phyloP scores from a whole-genome alignment of 1,139 yeast species.

The Magnusiomyces ingens region DNA sequence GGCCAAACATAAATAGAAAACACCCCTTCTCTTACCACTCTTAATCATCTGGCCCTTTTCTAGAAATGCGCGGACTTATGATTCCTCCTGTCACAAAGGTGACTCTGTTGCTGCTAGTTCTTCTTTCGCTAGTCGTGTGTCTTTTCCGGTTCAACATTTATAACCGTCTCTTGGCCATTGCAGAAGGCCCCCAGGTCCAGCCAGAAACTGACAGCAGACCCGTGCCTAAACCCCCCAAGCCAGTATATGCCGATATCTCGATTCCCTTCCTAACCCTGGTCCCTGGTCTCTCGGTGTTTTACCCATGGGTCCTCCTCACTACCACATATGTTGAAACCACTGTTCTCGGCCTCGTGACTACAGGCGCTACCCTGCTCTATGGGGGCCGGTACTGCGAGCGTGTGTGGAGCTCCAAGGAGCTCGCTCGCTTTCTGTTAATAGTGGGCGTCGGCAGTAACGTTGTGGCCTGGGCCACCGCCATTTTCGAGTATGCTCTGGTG shows the following conservation, averaged over 20 bases:
- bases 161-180: conserved; percentile 19
- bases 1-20: too few relatives aligned
- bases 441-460: conserved; percentile 38
- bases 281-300: conserved; percentile 51
- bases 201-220: conserved; percentile 13
- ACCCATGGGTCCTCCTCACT: conserved; percentile 74
- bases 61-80: conserved; percentile 15
- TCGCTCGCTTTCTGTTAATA: conserved; percentile 51
- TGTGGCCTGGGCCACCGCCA: not conserved
- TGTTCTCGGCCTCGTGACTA: conserved; percentile 43
- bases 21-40: too few relatives aligned
- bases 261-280: conserved; percentile 65
- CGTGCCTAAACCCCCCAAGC: conserved; percentile 16
- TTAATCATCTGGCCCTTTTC: not conserved
- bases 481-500: not conserved
- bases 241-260: conserved; percentile 36
- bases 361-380: conserved; percentile 45
- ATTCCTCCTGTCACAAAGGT: conserved; percentile 40
- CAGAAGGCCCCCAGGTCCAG: conserved; percentile 7
- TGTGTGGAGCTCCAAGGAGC: conserved; percentile 54
- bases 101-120: conserved; percentile 28
- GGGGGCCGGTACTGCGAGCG: conserved; percentile 50
- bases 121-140: conserved; percentile 30
- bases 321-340: conserved; percentile 67
- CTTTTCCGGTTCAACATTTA: conserved; percentile 28